phyloP scores from a whole-genome alignment of 306 rosid species.

The Lithocarpus polystachyus region DNA sequence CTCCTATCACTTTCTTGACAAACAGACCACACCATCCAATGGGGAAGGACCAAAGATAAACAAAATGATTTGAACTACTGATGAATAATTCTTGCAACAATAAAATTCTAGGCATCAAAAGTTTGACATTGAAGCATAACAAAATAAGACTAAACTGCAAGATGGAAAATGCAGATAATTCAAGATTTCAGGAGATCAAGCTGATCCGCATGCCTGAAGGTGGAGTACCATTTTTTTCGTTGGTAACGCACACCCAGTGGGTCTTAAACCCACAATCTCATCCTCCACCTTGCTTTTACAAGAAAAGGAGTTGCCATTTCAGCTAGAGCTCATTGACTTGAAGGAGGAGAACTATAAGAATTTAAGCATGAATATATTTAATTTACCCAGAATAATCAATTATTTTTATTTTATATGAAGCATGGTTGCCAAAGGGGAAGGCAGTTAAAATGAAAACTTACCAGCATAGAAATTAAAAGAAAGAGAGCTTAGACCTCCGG shows the following conservation, averaged over 20 bases:
- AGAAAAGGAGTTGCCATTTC: too few species aligned
- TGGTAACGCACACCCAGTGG: too few species aligned
- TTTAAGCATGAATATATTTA: background rate
- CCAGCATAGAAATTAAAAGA: background rate
- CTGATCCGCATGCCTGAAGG: background rate
- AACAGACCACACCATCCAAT: constrained; percentile 13
- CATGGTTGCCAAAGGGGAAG: background rate
- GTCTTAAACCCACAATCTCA: too few species aligned
- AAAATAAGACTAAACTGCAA: too few species aligned
- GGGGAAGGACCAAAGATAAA: background rate
- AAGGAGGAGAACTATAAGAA: background rate
- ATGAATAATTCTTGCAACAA: background rate
- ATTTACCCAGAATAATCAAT: background rate
- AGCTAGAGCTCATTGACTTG: background rate
- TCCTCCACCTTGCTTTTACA: too few species aligned
- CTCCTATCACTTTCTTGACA: constrained; percentile 11
- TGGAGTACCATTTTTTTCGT: background rate
- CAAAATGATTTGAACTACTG: background rate
- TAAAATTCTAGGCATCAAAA: background rate
- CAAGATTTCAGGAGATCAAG: background rate
- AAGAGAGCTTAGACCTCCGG: constrained; percentile 54
- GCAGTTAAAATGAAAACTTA: background rate
- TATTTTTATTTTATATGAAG: background rate
- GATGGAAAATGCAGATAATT: constrained; percentile 11
- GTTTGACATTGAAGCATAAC: background rate